Percentiles rank a stretch among this genome's conserved stretches.
Evolutionary conservation across 495 filamentous ascomycete species (phyloP).

Genomic region (Podospora bellae-mahoneyi): DNA sequence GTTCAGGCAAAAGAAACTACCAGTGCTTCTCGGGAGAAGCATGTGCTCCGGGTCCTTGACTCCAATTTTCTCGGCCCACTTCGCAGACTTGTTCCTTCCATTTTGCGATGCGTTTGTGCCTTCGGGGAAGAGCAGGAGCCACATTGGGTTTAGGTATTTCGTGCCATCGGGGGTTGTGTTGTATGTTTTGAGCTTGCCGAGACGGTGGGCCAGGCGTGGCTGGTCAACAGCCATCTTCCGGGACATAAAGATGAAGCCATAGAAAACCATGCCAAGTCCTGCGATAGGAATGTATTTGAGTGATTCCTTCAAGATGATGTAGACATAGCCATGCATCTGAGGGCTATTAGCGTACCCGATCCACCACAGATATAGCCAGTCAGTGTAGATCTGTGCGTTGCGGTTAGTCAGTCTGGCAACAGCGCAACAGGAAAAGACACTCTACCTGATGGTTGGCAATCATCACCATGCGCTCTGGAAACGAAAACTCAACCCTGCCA

Average conservation of each 20-base stretch:
- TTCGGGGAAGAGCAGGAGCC: constrained; percentile 81
- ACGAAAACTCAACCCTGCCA: constrained; percentile 66
- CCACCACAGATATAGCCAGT: constrained; percentile 91
- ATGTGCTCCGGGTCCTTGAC: constrained; percentile 63
- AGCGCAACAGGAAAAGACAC: background rate
- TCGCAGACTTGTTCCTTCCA: constrained; percentile 57
- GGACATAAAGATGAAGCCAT: constrained; percentile 79
- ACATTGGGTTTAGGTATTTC: constrained; percentile 68
- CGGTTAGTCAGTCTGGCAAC: background rate
- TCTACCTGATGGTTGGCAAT: constrained; percentile 74
- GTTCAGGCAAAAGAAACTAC: constrained; percentile 68
- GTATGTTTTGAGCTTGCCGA: constrained; percentile 61
- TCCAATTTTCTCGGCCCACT: constrained; percentile 67
- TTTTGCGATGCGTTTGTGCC: constrained; percentile 74
- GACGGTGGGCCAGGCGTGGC: constrained; percentile 61
- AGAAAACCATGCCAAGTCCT: constrained; percentile 77
- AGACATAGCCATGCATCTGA: constrained; percentile 74
- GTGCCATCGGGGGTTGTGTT: constrained; percentile 52
- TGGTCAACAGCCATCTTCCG: constrained; percentile 79
- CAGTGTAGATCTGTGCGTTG: constrained; percentile 60
- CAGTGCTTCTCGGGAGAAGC: constrained; percentile 72
- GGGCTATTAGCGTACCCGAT: constrained; percentile 66
- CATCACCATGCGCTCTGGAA: constrained; percentile 72
- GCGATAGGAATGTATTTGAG: constrained; percentile 73
- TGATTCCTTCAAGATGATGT: constrained; percentile 81